Base-by-base conservation (phyloP, 192 early-diverging fungal genomes). In the Umbelopsis sp. region DNA sequence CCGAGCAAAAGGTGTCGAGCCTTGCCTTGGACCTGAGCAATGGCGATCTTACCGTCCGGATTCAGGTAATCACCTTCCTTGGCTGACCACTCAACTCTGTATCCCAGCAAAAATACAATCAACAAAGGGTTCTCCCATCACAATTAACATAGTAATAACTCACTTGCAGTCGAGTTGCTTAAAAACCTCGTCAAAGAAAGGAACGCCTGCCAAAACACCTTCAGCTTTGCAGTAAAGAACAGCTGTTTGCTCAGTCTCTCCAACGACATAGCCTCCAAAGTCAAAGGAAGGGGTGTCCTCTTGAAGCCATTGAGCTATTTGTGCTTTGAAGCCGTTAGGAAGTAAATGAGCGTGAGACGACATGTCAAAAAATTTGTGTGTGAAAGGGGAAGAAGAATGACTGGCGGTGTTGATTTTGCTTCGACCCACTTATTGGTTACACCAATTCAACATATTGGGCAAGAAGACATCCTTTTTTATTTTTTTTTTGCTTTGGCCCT, bases 231-330 rank as follows among this genome's bases (percentile, higher is more conserved):
- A 93, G 72, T 86, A 96, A 12, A 99, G 82, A 20, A 91, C 86
- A 11, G 96, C 97, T 12, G 80, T 80, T 75, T 97, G 87, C 9
- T 87, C 86, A 15, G 87, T 83, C 73, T 96, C 91, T 70, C 96
- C 95, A 25, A 99, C 97, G 23, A 99, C 97, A 70, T 89, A 97
- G 65, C 97, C 97, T 41, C 97, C 97, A 77, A 95, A 97, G 80
- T 99, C 97, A 77, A 99, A 97, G 18, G 94, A 95, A 7, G 97
- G 95, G n/a, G 92, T 92, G 80, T 99, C 97, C 76, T 99, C 96
- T 75, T 89, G 82, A 11, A 98, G 84, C 93, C 95, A 98, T 52
- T 80, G 80, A n/a, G 89, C 75, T 51, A 98, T 91, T 37, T 86
- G 78, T 37, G 85, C 79, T 64, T 91, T 89, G 84, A 87, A 94